Evolutionary conservation across 225 moss, liverwort and hornwort genomes (phyloP), one percentile per base, ranked within the genome.

Genomic region (Takakia lepidozioides): DNA sequence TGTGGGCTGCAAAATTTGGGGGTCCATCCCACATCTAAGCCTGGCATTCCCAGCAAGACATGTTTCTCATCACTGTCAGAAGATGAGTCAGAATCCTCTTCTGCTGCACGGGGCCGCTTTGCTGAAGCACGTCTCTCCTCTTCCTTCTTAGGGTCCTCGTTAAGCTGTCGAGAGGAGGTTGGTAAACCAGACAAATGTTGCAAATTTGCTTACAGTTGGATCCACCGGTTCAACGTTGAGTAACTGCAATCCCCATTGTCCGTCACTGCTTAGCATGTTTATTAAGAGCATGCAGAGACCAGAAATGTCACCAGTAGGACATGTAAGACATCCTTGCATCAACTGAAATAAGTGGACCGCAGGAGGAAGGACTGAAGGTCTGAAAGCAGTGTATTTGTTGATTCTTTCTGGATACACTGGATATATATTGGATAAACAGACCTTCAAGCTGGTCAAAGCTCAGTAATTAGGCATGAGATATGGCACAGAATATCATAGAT

Each of bases 201-300:
- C 27, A 81, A 62, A 65, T 88, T 87, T 49, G 85, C 87, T 72
- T 99, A 87, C 63, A 91, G 82, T 67, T 99, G 87, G 66, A 99
- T 91, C 98, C 98, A 99, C 54, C 98, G 85, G 65, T 99, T 82
- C 43, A 99, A 74, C 21, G 91, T 83, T 26, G 91, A 66, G 64
- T 80, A 87, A 27, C 95, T 98, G 82, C 59, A 65, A 58, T 32
- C 62, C 29, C 15, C 48, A 32, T 11, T 6, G 32, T 32, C 32
- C 7, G 32, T 32, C 30, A 32, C 30, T 32, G 6, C 7, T 32
- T 11, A 32, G 8, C 7, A 32, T 32, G 32, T 6, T 32, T 11
- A 32, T 32, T 32, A 11, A 32, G 0, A 32, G 8, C 7, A 32
- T 32, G 11, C 0, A 32, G 11, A 32, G 32, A 11, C 8, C 8